A percentile compares a stretch with the other conserved stretches of the same genome.
Evolutionary conservation across 176 grass and related monocot species (phyloP).

Genomic region (Phragmites australis): DNA sequence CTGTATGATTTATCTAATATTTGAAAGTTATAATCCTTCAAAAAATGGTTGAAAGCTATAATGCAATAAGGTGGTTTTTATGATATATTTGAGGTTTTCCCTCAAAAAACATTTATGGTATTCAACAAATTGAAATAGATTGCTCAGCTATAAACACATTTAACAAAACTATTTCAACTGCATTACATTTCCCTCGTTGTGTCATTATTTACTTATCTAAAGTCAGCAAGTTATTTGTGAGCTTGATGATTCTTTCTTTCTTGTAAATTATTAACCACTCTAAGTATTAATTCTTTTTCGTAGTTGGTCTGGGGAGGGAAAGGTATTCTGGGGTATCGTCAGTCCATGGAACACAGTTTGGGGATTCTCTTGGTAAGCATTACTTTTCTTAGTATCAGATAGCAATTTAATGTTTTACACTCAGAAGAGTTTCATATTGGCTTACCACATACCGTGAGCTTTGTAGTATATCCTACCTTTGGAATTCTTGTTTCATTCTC

Average conservation of each 20-base stretch:
- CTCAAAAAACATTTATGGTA: background rate
- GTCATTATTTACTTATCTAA: background rate
- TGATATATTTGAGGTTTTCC: background rate
- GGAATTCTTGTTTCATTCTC: background rate
- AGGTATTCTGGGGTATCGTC: conserved; percentile 48
- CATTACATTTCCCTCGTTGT: background rate
- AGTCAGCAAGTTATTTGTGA: conserved; percentile 1
- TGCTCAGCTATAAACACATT: conserved; percentile 15
- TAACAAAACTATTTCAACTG: conserved; percentile 20
- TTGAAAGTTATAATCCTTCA: too few relatives aligned
- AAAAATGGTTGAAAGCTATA: background rate
- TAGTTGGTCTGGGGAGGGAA: conserved; percentile 80
- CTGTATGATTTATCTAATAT: too few relatives aligned
- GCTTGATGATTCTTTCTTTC: background rate
- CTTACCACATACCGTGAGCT: background rate
- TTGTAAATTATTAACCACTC: background rate
- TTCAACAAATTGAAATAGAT: background rate
- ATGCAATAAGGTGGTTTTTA: background rate
- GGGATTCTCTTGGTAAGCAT: conserved; percentile 91
- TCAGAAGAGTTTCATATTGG: conserved; percentile 7
- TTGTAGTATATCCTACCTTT: conserved; percentile 3
- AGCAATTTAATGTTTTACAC: background rate
- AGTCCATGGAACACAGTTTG: conserved; percentile 80
- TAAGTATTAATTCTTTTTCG: conserved; percentile 25
- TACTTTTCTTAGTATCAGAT: conserved; percentile 28